Evolutionary conservation across 768 basidiomycete species (phyloP).

Genomic region (Trametes gibbosa): DNA sequence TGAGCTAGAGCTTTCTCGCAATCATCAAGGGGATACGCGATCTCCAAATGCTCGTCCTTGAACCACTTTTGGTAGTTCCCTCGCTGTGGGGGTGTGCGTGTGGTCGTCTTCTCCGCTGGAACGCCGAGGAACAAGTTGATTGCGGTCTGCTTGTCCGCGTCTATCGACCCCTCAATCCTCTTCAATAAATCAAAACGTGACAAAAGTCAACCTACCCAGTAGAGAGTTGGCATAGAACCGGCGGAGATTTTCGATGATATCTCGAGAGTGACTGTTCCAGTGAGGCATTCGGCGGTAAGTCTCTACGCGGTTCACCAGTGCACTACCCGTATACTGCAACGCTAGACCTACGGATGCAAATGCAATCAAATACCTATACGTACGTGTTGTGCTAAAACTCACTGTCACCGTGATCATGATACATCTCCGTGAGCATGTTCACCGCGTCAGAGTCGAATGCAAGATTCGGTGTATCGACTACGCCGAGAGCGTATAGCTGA

Average conservation of each 20-base stretch:
- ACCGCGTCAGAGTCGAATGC: constrained; percentile 93
- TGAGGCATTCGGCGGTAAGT: constrained; percentile 94
- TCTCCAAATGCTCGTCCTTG: constrained; percentile 63
- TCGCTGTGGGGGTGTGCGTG: constrained; percentile 46
- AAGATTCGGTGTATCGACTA: constrained; percentile 81
- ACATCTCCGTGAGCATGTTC: constrained; percentile 98
- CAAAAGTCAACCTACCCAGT: constrained; percentile 50
- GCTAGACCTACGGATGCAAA: constrained; percentile 67
- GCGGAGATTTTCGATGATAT: constrained; percentile 92
- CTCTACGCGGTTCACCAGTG: constrained; percentile 93
- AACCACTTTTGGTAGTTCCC: constrained; percentile 88
- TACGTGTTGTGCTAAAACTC: constrained; percentile 29
- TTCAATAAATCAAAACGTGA: not conserved
- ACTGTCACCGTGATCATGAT: constrained; percentile 97
- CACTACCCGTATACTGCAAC: constrained; percentile 94
- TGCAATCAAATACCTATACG: not conserved
- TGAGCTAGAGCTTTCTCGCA: constrained; percentile 59
- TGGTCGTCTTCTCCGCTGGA: constrained; percentile 45
- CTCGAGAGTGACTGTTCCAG: constrained; percentile 96
- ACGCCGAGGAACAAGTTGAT: constrained; percentile 97
- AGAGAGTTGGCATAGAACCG: constrained; percentile 95
- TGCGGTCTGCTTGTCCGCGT: constrained; percentile 95
- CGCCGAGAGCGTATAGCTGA: constrained; percentile 91
- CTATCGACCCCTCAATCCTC: constrained; percentile 36
- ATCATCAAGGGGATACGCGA: constrained; percentile 63